Evolutionary conservation across 176 grass and related monocot genomes (phyloP).

Genomic region (Saccharum officinarum): DNA sequence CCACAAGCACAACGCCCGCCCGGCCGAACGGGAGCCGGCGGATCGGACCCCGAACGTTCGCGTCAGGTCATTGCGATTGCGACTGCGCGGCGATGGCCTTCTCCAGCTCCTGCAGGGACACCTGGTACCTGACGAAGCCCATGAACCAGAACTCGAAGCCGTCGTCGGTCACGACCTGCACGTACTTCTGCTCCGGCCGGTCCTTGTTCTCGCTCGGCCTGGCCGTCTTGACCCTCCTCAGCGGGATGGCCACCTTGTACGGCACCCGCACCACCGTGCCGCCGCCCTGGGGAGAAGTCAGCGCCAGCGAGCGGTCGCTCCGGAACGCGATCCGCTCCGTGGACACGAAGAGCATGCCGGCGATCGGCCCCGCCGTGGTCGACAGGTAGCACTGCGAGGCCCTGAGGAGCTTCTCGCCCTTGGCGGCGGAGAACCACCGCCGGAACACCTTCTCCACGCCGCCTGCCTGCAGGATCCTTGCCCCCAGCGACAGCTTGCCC

Average conservation of each 20-base stretch:
- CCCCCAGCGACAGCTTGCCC: constrained; percentile 70
- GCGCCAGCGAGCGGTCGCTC: constrained; percentile 58
- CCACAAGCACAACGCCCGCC: not conserved
- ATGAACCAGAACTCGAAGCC: constrained; percentile 98
- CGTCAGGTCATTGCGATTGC: constrained; percentile 31
- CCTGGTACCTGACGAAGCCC: constrained; percentile 67
- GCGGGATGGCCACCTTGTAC: constrained; percentile 77
- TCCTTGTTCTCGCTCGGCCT: constrained; percentile 52
- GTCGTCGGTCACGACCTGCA: constrained; percentile 71
- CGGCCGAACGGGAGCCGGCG: not conserved
- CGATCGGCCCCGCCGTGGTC: constrained; percentile 73
- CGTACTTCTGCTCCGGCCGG: constrained; percentile 78
- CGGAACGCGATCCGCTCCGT: constrained; percentile 66
- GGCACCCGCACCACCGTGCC: constrained; percentile 38
- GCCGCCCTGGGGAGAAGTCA: constrained; percentile 41
- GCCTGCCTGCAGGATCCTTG: constrained; percentile 71
- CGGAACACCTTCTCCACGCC: constrained; percentile 83
- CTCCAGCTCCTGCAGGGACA: constrained; percentile 54
- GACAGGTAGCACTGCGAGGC: constrained; percentile 81
- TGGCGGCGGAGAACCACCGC: constrained; percentile 47
- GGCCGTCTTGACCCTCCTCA: constrained; percentile 55
- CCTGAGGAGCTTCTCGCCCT: constrained; percentile 67
- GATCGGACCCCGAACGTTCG: not conserved
- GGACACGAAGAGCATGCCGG: constrained; percentile 77
- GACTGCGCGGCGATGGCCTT: constrained; percentile 49